These are phyloP conservation scores for Microcos paniculata DNA, from an alignment of 345 rosid species.

Conservation along the genomic window DNA sequence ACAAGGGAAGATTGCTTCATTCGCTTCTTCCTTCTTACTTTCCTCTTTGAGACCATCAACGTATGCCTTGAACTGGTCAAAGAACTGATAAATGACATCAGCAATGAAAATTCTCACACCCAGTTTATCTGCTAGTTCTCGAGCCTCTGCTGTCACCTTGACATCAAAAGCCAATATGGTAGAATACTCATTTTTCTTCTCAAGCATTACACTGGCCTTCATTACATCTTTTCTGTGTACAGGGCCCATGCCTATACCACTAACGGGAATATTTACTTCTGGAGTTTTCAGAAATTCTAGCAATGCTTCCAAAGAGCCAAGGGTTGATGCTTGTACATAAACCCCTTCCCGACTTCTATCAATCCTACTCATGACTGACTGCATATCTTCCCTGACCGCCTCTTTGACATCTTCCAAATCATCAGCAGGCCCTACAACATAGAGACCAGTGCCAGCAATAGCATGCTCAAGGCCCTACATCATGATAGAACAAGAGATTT, in stretches of 20 bases:
- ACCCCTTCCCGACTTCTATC: constrained; percentile 94
- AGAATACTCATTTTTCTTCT: constrained; percentile 87
- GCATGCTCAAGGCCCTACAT: constrained; percentile 91
- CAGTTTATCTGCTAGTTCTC: constrained; percentile 78
- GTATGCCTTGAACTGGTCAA: constrained; percentile 88
- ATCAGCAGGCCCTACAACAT: constrained; percentile 79
- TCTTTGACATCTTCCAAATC: constrained; percentile 72
- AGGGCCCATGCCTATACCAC: constrained; percentile 90
- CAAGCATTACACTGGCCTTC: constrained; percentile 96
- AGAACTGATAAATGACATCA: constrained; percentile 90
- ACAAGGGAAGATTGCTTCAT: constrained; percentile 94
- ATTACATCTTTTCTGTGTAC: constrained; percentile 90
- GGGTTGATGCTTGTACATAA: constrained; percentile 91
- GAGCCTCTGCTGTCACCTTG: constrained; percentile 87
- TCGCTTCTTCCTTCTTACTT: constrained; percentile 89
- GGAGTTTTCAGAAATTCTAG: constrained; percentile 89
- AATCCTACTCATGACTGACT: constrained; percentile 77
- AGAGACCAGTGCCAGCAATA: constrained; percentile 87
- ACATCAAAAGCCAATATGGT: constrained; percentile 96
- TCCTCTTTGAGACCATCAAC: constrained; percentile 82
- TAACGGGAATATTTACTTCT: constrained; percentile 83
- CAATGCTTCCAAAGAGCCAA: constrained; percentile 94
- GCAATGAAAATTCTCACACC: constrained; percentile 97
- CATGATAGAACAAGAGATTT: neutral
- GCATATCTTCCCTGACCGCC: constrained; percentile 79